Base-by-base conservation (phyloP, 371 early-diverging fungal species). In the Rhizopus delemar region DNA sequence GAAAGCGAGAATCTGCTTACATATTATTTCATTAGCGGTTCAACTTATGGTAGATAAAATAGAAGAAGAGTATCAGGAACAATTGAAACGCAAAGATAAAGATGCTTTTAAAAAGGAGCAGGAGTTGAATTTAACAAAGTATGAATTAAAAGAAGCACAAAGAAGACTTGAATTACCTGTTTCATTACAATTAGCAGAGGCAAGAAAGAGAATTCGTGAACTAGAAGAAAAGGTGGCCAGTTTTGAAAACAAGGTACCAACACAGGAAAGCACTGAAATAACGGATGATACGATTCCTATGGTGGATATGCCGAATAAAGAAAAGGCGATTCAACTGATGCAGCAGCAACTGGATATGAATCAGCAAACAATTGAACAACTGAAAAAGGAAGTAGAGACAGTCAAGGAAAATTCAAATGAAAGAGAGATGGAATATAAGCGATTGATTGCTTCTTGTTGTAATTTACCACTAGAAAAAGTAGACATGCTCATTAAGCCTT, bases 371-470 rank as follows among this genome's bases (percentile, higher is more conserved):
- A 79, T 82, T 13, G 74, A 73, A 5, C 73, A 75, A 41, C 56
- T 84, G 31, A 54, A 70, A 11, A 31, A 59, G 16, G 81, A 86
- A 51, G 46, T 82, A 35, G 69, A 62, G 11, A 56, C 62, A 33
- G 50, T 71, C 22, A 72, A 62, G 49, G 66, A 57, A 8, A 69
- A 66, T 22, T 66, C 75, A 6, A 59, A 69, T 28, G 78, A 82
- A 43, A 75, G 77, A 36, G 90, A 89, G 48, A 51, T 80, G 41
- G 78, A 81, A 38, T 90, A 86, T 70, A 82, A 83, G 68, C 70
- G 79, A 29, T 75, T 92, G 52, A 88, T 92, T 65, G 83, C 90
- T 5, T 77, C 84, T 5, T 87, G 90, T 57, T 90, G 89, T 58
- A 75, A 79, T 46, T 73, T 90, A 8, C 79, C 84, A 0, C 55